These are phyloP conservation scores for Fusarium concolor DNA, from an alignment of 2,329 filamentous ascomycete genomes.

Conservation along the genomic window DNA sequence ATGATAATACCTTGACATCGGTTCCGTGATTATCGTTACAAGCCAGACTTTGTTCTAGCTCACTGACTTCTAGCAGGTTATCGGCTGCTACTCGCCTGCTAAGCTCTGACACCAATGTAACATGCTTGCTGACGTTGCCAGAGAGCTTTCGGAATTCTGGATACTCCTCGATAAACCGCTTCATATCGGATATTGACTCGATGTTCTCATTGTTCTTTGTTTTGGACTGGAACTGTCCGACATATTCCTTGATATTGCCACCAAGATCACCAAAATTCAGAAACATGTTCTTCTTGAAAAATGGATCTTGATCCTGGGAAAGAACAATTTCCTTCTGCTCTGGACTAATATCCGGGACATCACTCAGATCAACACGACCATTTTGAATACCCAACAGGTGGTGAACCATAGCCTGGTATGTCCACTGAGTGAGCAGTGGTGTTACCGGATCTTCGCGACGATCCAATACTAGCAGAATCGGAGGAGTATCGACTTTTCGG, in stretches of 20 bases:
- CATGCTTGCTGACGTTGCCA: constrained; percentile 98
- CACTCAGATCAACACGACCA: constrained; percentile 88
- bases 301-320: constrained; percentile 96
- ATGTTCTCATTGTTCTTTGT: constrained; percentile 97
- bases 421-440: constrained; percentile 95
- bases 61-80: constrained; percentile 92
- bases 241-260: constrained; percentile 97
- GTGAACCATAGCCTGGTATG: constrained; percentile 99
- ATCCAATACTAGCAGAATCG: constrained; percentile 90
- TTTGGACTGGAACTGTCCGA: constrained; percentile 97
- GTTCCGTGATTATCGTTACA: constrained; percentile 95
- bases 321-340: constrained; percentile 95
- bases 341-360: constrained; percentile 84
- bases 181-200: constrained; percentile 98
- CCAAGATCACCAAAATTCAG: constrained; percentile 96
- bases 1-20: constrained; percentile 80
- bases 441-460: constrained; percentile 95
- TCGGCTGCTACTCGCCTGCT: constrained; percentile 88
- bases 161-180: constrained; percentile 98
- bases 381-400: constrained; percentile 94
- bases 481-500: constrained; percentile 91
- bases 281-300: constrained; percentile 99
- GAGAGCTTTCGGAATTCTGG: constrained; percentile 97
- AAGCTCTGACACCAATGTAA: constrained; percentile 93
- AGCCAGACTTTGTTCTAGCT: constrained; percentile 94